Evolutionary conservation across 805 yeast genomes (phyloP).

Genomic region (Cyberlindnera euphorbiiphila): DNA sequence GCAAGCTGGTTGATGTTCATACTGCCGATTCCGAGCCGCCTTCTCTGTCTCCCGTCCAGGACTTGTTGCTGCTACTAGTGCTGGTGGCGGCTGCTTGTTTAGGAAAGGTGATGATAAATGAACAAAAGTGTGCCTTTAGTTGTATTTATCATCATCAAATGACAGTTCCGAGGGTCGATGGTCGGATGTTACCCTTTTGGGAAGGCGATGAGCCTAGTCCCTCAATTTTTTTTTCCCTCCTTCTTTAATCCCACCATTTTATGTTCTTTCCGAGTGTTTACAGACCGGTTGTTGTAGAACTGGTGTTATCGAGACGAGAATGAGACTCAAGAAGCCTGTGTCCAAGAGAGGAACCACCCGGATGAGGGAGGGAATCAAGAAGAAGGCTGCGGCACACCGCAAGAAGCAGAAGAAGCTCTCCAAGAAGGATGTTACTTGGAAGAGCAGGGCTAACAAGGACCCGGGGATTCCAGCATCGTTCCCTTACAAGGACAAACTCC

Average conservation of each 20-base stretch:
- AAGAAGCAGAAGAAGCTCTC: constrained; percentile 79
- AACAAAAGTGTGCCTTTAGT: too few relatives aligned
- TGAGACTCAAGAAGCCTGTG: constrained; percentile 38
- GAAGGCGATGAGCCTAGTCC: too few relatives aligned
- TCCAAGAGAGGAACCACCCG: constrained; percentile 90
- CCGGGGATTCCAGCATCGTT: constrained; percentile 93
- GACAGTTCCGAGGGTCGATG: constrained; percentile 3
- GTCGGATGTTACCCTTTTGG: constrained; percentile 1
- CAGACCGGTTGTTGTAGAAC: neutral
- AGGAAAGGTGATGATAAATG: neutral
- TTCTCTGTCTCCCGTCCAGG: too few relatives aligned
- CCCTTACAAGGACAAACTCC: constrained; percentile 86
- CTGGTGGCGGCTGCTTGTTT: too few relatives aligned
- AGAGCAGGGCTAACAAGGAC: constrained; percentile 75
- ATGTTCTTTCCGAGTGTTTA: neutral
- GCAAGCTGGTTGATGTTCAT: constrained; percentile 9
- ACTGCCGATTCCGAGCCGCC: neutral
- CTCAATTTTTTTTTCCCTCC: too few relatives aligned
- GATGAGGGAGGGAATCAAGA: constrained; percentile 93
- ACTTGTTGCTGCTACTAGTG: too few relatives aligned
- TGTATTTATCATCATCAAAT: too few relatives aligned
- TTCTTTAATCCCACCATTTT: too few relatives aligned
- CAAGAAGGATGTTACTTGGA: constrained; percentile 94
- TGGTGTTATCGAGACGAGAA: too few relatives aligned
- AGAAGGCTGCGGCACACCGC: constrained; percentile 89